Base-by-base conservation (phyloP, 2,329 filamentous ascomycete species). In the Colletotrichum navitas region DNA sequence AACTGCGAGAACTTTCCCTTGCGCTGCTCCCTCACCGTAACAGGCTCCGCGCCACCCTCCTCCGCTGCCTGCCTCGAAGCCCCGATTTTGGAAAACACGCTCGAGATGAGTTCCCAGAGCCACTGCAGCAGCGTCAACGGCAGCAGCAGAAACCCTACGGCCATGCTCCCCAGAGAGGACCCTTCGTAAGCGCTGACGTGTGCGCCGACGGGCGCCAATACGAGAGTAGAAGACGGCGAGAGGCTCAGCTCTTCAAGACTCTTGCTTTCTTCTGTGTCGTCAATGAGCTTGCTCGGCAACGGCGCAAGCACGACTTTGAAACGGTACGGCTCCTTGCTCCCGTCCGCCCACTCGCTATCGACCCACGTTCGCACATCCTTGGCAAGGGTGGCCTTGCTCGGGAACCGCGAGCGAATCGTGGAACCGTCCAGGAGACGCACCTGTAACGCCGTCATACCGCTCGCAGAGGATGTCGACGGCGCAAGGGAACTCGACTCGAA, bases 241-340 rank as follows among this genome's bases (percentile, higher is more conserved):
- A 97, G 85, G 1, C 91, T 93, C 10, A 97, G 86, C 6, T 93
- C 90, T 18, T 85, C 83, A 0, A 98, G 85, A 0, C 87, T 85
- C 74, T 91, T 85, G 45, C 85, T 86, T 80, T 98, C 95, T 74
- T 98, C 94, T 0, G 88, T 86, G 5, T 91, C 88, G 43, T 92
- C 91, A 69, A 98, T 90, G 12, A 88, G 89, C 74, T 89, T 90
- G 79, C 92, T 96, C 1, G 94, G 93, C 26, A 90, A 83, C 0
- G 95, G 95, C 0, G 93, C 91, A 2, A 97, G 86, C 45, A 98
- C 91, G 59, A 97, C 90, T 78, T 94, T 94, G 82, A 98, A 95
- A 16, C 88, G 92, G 80, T 94, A 98, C 0, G 94, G 93, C 16
- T 85, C 79, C 39, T 86, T 84, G 52, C 45, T 49, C 26, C 86